Percentiles rank a stretch among this genome's conserved stretches.
Evolutionary conservation across 2,329 filamentous ascomycete species (phyloP).

Genomic region (Fusarium ramigenum): DNA sequence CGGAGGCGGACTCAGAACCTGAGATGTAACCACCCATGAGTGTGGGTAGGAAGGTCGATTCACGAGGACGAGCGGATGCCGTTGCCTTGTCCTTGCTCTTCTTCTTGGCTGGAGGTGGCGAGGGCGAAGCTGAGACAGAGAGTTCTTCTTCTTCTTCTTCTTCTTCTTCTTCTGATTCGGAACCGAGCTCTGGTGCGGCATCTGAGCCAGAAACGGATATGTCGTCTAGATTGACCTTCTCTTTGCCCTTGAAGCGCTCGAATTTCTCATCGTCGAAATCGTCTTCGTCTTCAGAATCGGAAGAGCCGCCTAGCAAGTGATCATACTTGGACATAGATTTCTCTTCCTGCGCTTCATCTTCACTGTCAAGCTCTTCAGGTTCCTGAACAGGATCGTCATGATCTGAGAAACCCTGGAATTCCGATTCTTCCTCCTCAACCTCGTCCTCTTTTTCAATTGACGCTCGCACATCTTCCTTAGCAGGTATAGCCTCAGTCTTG

Average conservation of each 20-base stretch:
- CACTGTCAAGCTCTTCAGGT: slow-evolving; percentile 34
- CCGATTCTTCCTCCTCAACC: slow-evolving; percentile 45
- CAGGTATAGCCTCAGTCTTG: slow-evolving; percentile 18
- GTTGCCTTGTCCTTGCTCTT: slow-evolving; percentile 42
- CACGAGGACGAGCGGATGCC: slow-evolving; percentile 30
- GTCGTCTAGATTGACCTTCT: slow-evolving; percentile 51
- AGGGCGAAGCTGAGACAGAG: slow-evolving; percentile 47
- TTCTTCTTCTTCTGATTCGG: slow-evolving; percentile 35
- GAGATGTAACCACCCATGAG: slow-evolving; percentile 84
- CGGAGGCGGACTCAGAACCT: slow-evolving; percentile 75
- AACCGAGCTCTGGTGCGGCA: slow-evolving; percentile 44
- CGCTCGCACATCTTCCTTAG: slow-evolving; percentile 31
- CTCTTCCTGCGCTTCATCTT: slow-evolving; percentile 47
- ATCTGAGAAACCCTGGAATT: slow-evolving; percentile 52
- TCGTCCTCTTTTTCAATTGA: slow-evolving; percentile 38
- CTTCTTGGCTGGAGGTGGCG: slow-evolving; percentile 47
- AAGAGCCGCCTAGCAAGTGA: slow-evolving; percentile 56
- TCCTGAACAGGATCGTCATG: slow-evolving; percentile 14
- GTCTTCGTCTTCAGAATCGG: slow-evolving; percentile 52
- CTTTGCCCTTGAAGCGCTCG: slow-evolving; percentile 46
- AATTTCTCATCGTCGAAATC: slow-evolving; percentile 49
- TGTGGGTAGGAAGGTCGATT: slow-evolving; percentile 75
- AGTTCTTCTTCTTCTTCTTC: slow-evolving; percentile 22
- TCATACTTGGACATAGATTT: slow-evolving; percentile 54
- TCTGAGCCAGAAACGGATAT: slow-evolving; percentile 52